Conservation (phyloP, 495 filamentous ascomycete genomes). For the Penicillium cataractarum region DNA sequence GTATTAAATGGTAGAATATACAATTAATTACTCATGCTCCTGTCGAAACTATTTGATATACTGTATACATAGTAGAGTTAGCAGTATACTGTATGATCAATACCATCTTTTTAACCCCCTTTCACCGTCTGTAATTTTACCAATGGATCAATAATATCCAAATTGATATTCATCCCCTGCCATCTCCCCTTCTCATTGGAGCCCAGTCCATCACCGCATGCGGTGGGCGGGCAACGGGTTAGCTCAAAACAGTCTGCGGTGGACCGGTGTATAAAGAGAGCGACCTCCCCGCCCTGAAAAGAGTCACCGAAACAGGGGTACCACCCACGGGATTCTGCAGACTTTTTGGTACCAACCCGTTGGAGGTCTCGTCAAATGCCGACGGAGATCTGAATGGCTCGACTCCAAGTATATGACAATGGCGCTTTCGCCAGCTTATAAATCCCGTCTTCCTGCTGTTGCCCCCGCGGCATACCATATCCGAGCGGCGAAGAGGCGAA, state of each 20-base stretch:
- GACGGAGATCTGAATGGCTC: not conserved
- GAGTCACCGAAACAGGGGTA: slow-evolving; percentile 25
- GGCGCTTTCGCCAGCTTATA: slow-evolving; percentile 3
- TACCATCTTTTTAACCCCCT: not conserved
- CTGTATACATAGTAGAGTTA: not conserved
- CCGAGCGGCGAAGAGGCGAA: not conserved
- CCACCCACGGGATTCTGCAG: slow-evolving; percentile 20
- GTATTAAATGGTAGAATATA: not conserved
- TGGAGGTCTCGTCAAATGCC: too few species aligned
- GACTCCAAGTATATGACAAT: not conserved
- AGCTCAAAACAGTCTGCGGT: slow-evolving; percentile 27
- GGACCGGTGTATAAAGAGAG: slow-evolving; percentile 26
- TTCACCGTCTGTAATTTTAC: not conserved
- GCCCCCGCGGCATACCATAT: not conserved
- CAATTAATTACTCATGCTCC: too few species aligned
- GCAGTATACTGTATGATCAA: not conserved
- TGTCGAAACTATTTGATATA: too few species aligned
- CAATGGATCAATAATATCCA: not conserved
- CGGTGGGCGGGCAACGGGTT: slow-evolving; percentile 6
- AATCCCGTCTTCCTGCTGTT: slow-evolving; percentile 5
- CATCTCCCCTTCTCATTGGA: not conserved
- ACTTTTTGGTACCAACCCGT: too few species aligned
- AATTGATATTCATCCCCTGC: not conserved
- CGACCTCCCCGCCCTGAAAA: slow-evolving; percentile 25
- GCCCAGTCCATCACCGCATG: slow-evolving; percentile 11